Conservation (phyloP, 345 rosid species). For the Gossypium longicalyx region DNA sequence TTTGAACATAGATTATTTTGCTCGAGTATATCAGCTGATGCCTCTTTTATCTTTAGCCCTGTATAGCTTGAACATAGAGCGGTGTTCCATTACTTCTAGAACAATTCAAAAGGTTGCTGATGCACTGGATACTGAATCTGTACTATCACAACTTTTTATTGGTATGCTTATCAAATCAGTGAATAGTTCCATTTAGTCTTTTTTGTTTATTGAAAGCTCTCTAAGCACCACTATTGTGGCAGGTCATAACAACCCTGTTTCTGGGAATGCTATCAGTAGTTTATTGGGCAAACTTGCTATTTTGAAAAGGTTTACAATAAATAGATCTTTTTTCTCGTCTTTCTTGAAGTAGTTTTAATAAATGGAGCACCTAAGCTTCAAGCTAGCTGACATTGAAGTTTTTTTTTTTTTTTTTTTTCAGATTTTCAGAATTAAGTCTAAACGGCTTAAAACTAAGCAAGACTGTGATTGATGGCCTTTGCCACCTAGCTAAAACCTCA, state of each 20-base stretch:
- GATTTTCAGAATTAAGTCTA: slow-evolving; percentile 78
- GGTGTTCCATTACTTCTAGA: slow-evolving; percentile 80
- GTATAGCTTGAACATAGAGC: slow-evolving; percentile 72
- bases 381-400: neutral
- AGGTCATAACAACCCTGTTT: slow-evolving; percentile 69
- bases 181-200: slow-evolving; percentile 5
- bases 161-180: slow-evolving; percentile 38
- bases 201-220: slow-evolving; percentile 11
- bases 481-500: slow-evolving; percentile 54
- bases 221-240: slow-evolving; percentile 20
- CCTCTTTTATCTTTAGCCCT: slow-evolving; percentile 46
- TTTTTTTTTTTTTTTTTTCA: slow-evolving; percentile 25
- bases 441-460: slow-evolving; percentile 73
- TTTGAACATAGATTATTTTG: neutral
- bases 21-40: slow-evolving; percentile 12
- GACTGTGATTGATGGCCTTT: slow-evolving; percentile 62
- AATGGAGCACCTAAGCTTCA: slow-evolving; percentile 4
- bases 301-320: slow-evolving; percentile 50
- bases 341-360: neutral
- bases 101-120: slow-evolving; percentile 72
- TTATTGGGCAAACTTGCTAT: slow-evolving; percentile 59
- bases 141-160: slow-evolving; percentile 66
- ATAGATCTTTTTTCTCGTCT: slow-evolving; percentile 5
- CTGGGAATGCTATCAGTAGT: slow-evolving; percentile 55
- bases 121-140: slow-evolving; percentile 52